A percentile compares a stretch with the other conserved stretches of the same genome.
Evolutionary conservation across 768 basidiomycete genomes (phyloP).

Genomic region (Lactarius vividus): DNA sequence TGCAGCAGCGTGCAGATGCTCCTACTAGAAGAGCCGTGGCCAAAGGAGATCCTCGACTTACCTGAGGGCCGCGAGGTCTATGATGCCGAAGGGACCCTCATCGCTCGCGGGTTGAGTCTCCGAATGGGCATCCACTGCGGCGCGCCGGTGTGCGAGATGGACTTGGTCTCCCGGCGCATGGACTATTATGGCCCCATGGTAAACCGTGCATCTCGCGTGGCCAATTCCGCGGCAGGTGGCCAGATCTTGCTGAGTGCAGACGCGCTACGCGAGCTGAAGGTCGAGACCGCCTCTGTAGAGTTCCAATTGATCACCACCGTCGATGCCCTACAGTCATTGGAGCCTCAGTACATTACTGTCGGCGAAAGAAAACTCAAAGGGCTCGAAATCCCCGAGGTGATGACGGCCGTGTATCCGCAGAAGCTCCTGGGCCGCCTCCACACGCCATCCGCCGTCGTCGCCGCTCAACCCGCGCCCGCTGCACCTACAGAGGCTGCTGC

Average conservation of each 20-base stretch:
- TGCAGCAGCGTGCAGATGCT: conserved; percentile 81
- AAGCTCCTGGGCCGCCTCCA: conserved; percentile 66
- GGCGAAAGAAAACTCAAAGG: conserved; percentile 95
- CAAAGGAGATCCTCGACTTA: conserved; percentile 87
- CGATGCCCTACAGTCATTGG: conserved; percentile 72
- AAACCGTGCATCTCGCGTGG: conserved; percentile 87
- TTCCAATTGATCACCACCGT: conserved; percentile 45
- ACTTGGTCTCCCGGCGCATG: conserved; percentile 83
- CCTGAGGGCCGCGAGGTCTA: conserved; percentile 83
- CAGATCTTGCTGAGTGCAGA: conserved; percentile 92
- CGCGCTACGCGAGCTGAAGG: conserved; percentile 73
- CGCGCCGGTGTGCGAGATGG: conserved; percentile 81
- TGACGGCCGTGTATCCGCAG: conserved; percentile 81
- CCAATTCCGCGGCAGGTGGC: conserved; percentile 80
- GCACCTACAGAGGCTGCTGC: conserved; percentile 28
- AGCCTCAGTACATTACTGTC: conserved; percentile 65
- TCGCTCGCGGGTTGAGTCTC: conserved; percentile 87
- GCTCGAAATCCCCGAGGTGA: conserved; percentile 82
- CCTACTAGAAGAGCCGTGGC: conserved; percentile 83
- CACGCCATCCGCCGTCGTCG: conserved; percentile 24
- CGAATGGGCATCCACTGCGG: conserved; percentile 99
- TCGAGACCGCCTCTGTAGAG: conserved; percentile 51
- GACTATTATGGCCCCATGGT: conserved; percentile 98
- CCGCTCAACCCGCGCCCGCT: conserved; percentile 3
- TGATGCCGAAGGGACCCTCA: conserved; percentile 61